Conservation (phyloP, 768 basidiomycete genomes). For the Auricularia auricula-judae region DNA sequence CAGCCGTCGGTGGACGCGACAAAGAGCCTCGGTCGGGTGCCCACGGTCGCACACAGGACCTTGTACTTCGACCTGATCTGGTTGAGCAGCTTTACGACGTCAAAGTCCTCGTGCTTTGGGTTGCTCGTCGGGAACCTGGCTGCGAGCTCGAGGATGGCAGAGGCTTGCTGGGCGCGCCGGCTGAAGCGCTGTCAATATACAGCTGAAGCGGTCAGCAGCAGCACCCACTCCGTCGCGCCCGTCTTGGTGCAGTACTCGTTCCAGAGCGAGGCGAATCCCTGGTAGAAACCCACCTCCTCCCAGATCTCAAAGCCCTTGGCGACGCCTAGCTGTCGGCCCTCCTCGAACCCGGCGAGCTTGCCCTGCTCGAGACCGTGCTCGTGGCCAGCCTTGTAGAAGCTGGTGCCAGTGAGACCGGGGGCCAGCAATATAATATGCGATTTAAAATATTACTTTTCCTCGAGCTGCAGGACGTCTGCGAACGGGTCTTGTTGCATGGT, state of each 20-base stretch:
- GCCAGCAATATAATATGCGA: background rate
- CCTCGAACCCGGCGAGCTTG: constrained; percentile 77
- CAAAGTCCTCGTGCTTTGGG: constrained; percentile 42
- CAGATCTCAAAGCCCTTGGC: constrained; percentile 93
- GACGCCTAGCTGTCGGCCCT: constrained; percentile 79
- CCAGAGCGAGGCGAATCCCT: constrained; percentile 77
- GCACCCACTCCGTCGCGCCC: constrained; percentile 31
- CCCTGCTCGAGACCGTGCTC: constrained; percentile 75
- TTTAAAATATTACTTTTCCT: background rate
- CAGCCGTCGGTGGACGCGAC: background rate
- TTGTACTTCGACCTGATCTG: constrained; percentile 85
- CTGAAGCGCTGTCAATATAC: constrained; percentile 22
- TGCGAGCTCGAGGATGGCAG: constrained; percentile 60
- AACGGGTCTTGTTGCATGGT: background rate
- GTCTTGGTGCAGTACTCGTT: constrained; percentile 34
- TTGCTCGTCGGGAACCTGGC: constrained; percentile 69
- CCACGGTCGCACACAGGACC: constrained; percentile 72
- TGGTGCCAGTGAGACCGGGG: constrained; percentile 15
- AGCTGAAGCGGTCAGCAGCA: no score
- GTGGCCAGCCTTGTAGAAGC: constrained; percentile 76
- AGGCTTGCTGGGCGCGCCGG: constrained; percentile 51
- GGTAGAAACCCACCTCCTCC: constrained; percentile 93
- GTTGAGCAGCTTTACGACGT: constrained; percentile 66
- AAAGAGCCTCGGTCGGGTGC: constrained; percentile 38
- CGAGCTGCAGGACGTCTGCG: background rate